Percentiles rank a stretch among this genome's conserved stretches.
Conservation (phyloP, 257 asterid species). For the Fraxinus excelsior region DNA sequence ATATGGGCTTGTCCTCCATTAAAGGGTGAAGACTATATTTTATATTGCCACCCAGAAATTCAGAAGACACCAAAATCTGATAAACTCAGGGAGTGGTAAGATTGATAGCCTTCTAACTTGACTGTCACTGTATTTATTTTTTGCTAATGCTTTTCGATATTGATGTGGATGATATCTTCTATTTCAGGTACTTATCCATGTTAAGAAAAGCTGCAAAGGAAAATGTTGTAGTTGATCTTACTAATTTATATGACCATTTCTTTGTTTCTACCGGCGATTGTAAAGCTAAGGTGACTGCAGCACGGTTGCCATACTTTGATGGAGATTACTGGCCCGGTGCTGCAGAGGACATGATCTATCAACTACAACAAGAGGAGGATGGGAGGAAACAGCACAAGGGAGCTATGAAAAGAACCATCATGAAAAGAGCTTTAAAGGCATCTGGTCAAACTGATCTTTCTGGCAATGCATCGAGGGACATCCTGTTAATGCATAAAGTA, state of each 20-base stretch:
- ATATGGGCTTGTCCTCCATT: constrained; percentile 99
- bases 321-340: constrained; percentile 99
- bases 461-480: constrained; percentile 86
- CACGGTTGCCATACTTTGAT: constrained; percentile 95
- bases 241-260: constrained; percentile 91
- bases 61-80: constrained; percentile 98
- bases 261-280: constrained; percentile 77
- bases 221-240: constrained; percentile 78
- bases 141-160: constrained; percentile 11
- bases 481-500: constrained; percentile 92
- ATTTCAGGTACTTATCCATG: constrained; percentile 90
- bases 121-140: constrained; percentile 9
- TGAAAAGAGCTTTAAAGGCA: constrained; percentile 89
- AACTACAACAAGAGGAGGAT: constrained; percentile 94
- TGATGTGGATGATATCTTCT: constrained; percentile 30
- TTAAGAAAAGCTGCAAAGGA: constrained; percentile 86
- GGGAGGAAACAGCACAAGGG: constrained; percentile 84
- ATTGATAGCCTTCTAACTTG: constrained; percentile 19
- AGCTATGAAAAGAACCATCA: constrained; percentile 61
- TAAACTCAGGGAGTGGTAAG: constrained; percentile 96
- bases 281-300: constrained; percentile 89
- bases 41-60: constrained; percentile 99
- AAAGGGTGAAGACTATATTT: constrained; percentile 96
- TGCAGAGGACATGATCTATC: constrained; percentile 92
- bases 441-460: constrained; percentile 93